Evolutionary conservation across 345 rosid genomes (phyloP), one percentile per base, ranked within the genome.

Genomic region (Jatropha curcas): DNA sequence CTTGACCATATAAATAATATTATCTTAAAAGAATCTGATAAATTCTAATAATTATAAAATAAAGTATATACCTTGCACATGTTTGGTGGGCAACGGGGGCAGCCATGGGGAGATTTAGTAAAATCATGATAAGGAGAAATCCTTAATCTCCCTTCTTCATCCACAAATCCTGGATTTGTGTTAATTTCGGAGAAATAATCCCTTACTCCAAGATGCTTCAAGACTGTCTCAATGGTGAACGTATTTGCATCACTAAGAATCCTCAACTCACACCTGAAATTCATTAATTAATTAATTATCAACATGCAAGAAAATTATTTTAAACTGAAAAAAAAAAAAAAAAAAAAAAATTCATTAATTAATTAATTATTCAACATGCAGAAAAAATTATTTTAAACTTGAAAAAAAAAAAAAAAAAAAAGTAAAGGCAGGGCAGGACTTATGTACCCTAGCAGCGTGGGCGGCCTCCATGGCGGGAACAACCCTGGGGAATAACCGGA

Each of bases 51-150:
- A 25, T n/a, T 5, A 17, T 7, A 37, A 64, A 30, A 59, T 22
- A 50, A 13, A 55, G 4, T 43, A 6, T 10, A 27, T 83, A 93
- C 98, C 93, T 93, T 91, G 92, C 98, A 93, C 98, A 93, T 93
- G 67, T 91, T 93, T 61, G 92, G 92, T 72, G 97, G 98, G 76
- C 98, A 93, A 50, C 78, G 86, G 71, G 22, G 37, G 75, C 97
- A 91, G 20, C 92, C 94, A 74, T 89, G 98, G 39, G 90, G 50
- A n/a, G 84, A 74, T 11, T 74, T 72, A 67, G 76, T 81, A 79
- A 89, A 91, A 51, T 89, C 89, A 55, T 89, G 92, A 74, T 78
- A 82, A 59, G 96, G 93, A 35, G 59, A 81, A 33, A 93, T 89
- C 82, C 90, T 86, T 6, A 91, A 74, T 58, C 81, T 87, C 13